Percentiles rank a stretch among this genome's conserved stretches.
Conservation (phyloP, 495 filamentous ascomycete species). For the Amniculicola lignicola region DNA sequence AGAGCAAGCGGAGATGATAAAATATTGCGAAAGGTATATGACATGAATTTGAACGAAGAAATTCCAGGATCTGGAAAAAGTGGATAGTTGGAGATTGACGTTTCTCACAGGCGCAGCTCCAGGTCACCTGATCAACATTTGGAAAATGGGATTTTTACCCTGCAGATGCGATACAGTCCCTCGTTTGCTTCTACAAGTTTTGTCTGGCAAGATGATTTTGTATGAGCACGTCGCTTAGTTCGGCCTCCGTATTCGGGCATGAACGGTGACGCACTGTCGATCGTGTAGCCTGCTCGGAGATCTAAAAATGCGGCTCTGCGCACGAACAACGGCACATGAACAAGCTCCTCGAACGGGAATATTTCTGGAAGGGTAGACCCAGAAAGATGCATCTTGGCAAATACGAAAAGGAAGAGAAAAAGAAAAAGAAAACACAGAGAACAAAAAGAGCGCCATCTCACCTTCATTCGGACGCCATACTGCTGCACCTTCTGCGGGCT, state of each 20-base stretch:
- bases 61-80: too few relatives aligned
- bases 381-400: background rate
- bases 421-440: background rate
- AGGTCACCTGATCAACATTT: too few relatives aligned
- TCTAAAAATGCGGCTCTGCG: too few relatives aligned
- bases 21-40: background rate
- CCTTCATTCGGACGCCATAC: conserved; percentile 92
- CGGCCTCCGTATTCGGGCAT: background rate
- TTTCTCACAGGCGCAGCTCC: too few relatives aligned
- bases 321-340: too few relatives aligned
- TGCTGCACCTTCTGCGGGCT: conserved; percentile 97
- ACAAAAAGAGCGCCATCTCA: conserved; percentile 41
- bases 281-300: background rate
- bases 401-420: background rate
- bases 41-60: background rate
- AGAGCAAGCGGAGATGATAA: too few relatives aligned
- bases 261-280: background rate
- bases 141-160: too few relatives aligned
- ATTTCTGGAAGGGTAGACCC: background rate
- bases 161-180: too few relatives aligned
- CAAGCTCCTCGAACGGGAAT: too few relatives aligned
- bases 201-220: too few relatives aligned
- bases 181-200: too few relatives aligned
- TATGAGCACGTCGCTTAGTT: background rate
- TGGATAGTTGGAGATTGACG: too few relatives aligned